Base-by-base conservation (phyloP, 306 rosid genomes). In the Canavalia gladiata region DNA sequence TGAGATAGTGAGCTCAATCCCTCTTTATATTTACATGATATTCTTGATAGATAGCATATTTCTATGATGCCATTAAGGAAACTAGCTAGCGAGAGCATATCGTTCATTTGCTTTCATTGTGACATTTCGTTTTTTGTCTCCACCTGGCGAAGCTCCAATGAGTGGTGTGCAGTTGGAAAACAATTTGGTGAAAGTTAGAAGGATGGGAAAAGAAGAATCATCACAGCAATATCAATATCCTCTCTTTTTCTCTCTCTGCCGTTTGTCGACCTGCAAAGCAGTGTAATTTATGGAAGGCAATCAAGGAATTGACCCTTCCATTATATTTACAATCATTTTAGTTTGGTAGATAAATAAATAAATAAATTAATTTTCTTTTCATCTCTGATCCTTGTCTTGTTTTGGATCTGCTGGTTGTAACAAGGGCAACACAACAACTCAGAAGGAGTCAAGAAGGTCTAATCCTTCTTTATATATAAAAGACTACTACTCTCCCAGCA, bases 81-180 rank as follows among this genome's bases (percentile, higher is more conserved):
- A 55, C 68, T 45, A 62, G 84, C 68, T 45, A 62, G 84, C 68
- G 33, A 72, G 35, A 74, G 41, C 62, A 37, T 74, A 35, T 51
- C 57, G 63, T 65, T 72, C 75, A 68, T 65, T 77, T 80, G 81
- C 75, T 69, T 81, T 81, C 83, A 56, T 74, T 35, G 43, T 76
- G 81, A 50, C 70, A 79, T 70, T 73, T 76, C 34, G 42, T 2
- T 12, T 85, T 88, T 83, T 85, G 85, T 78, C 88, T 75, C 86
- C 56, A 78, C 82, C 72, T 51, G 49, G 47, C 5, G 30, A 78
- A 81, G 56, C 52, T 65, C 83, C 86, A 86, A 74, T 83, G 54
- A 77, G 55, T 77, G 66, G n/a, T 42, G 76, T 56, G 81, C 68
- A 79, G 78, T 52, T 83, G 74, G 77, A 80, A 65, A 5, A 56